Base-by-base conservation (phyloP, 1,139 yeast genomes). In the Geotrichum reessii region DNA sequence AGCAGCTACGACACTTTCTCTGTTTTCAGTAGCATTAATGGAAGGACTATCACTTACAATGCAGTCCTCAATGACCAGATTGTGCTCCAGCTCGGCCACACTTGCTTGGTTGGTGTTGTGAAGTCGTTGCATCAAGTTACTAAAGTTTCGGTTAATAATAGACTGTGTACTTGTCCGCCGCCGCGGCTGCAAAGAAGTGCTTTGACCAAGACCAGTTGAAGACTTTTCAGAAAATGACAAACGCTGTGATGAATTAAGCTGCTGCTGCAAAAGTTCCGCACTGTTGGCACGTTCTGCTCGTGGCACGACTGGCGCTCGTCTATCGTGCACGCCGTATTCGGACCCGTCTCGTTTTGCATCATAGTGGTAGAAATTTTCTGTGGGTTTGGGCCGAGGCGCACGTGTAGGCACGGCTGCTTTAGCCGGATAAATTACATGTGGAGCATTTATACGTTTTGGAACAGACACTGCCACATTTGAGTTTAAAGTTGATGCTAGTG, bases 281-380 rank as follows among this genome's bases (percentile, higher is more conserved):
- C 31, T 47, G 7, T 31, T n/a, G 19, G 50, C 31, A 12, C 28
- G 27, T 9, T 22, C 19, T 8, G 31, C 28, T 7, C 24, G 19
- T 6, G 50, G 25, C 24, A 47, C 28, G 5, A 11, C 11, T 24
- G 50, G 19, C 4, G 24, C 50, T 17, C 28, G 31, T 31, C 12
- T 11, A 31, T 24, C 31, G 21, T 47, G 21, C 14, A 53, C 27
- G 11, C 56, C 56, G 44, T 53, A 53, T 33, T 53, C 50, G 14
- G 50, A 47, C 28, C 56, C 56, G 44, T 53, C 56, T 21, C 56
- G 56, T n/a, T 21, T 21, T 3, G 56, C 33, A 33, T 53, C 56
- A 46, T 53, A 53, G 46, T 53, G 47, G 28, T 42, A 44, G n/a
- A 53, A 4, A 11, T 47, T 31, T n/a, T 53, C 51, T 11, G 7